Conservation (phyloP, 768 basidiomycete genomes). For the Sutorius australiensis region DNA sequence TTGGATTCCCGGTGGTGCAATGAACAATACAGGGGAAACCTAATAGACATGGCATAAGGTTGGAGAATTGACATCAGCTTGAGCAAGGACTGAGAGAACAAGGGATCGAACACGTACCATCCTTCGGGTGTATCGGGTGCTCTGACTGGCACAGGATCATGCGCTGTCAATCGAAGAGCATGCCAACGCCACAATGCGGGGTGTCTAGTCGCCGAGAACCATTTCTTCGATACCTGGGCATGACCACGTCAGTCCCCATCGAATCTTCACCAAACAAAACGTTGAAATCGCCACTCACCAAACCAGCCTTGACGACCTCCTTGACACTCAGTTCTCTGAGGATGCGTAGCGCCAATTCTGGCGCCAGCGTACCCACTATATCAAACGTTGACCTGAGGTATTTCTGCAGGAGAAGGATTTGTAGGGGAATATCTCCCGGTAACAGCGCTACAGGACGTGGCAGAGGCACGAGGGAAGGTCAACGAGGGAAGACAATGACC, state of each 20-base stretch:
- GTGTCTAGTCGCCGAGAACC: slow-evolving; percentile 42
- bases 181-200: slow-evolving; percentile 77
- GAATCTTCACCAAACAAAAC: not conserved
- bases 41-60: slow-evolving; percentile 10
- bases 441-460: slow-evolving; percentile 51
- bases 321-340: slow-evolving; percentile 54
- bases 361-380: slow-evolving; percentile 67
- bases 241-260: not conserved
- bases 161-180: slow-evolving; percentile 66
- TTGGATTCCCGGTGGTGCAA: slow-evolving; percentile 85
- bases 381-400: slow-evolving; percentile 82
- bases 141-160: slow-evolving; percentile 64
- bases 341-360: slow-evolving; percentile 60
- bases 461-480: slow-evolving; percentile 8
- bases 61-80: not conserved
- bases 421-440: slow-evolving; percentile 81
- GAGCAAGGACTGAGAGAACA: not conserved
- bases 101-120: slow-evolving; percentile 49
- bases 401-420: slow-evolving; percentile 81
- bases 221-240: slow-evolving; percentile 41
- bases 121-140: slow-evolving; percentile 62
- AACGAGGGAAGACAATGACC: not conserved
- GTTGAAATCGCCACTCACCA: slow-evolving; percentile 23
- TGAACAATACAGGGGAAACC: slow-evolving; percentile 71
- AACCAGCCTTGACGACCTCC: slow-evolving; percentile 53